Conservation (phyloP, 1,284 basidiomycete genomes). For the Athelia psychrophila region DNA sequence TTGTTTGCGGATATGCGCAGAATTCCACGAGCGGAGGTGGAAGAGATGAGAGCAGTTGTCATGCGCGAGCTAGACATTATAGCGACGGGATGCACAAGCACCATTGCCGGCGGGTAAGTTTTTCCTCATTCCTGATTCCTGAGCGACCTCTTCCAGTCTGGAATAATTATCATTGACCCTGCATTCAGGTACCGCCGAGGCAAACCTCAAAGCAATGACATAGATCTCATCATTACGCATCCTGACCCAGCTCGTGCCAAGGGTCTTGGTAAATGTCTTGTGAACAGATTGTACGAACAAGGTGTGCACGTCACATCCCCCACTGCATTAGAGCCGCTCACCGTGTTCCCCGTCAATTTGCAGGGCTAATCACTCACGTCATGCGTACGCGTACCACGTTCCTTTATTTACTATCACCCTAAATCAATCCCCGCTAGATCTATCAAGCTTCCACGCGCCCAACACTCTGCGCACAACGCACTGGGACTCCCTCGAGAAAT, state of each 20-base stretch:
- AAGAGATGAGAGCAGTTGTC: conserved; percentile 58
- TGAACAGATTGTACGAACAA: conserved; percentile 48
- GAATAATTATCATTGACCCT: too few species aligned
- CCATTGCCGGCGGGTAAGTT: conserved; percentile 70
- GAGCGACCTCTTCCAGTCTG: background rate
- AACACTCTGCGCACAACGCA: conserved; percentile 51
- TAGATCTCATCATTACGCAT: conserved; percentile 80
- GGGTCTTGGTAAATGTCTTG: conserved; percentile 47
- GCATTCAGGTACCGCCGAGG: conserved; percentile 67
- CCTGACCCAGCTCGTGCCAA: conserved; percentile 44
- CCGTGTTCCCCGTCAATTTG: background rate
- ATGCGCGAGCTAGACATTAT: conserved; percentile 54
- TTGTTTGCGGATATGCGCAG: conserved; percentile 23
- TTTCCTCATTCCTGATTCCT: background rate
- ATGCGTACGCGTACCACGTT: conserved; percentile 49
- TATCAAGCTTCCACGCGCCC: conserved; percentile 54
- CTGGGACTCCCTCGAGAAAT: conserved; percentile 70
- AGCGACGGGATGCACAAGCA: conserved; percentile 57
- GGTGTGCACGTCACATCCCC: conserved; percentile 31
- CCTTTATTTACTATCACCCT: too few species aligned
- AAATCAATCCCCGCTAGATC: conserved; percentile 36
- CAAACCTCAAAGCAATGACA: conserved; percentile 69
- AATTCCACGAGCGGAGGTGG: conserved; percentile 67
- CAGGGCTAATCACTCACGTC: conserved; percentile 64
- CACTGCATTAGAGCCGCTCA: background rate